Percentiles rank a stretch among this genome's conserved stretches.
Conservation (phyloP, 768 basidiomycete genomes). For the Serpula lacrymans region DNA sequence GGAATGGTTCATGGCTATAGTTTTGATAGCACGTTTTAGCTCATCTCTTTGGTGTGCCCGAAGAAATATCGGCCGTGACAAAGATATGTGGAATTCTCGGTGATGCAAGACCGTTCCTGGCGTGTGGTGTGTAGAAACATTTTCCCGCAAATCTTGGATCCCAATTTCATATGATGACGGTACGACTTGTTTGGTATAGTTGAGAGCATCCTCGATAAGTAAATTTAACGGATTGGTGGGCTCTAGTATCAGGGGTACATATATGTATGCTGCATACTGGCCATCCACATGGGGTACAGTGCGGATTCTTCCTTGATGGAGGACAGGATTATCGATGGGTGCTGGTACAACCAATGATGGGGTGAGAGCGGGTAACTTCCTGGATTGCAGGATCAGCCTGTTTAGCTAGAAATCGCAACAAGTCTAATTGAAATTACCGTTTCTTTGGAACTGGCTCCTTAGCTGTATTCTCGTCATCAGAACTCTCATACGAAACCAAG, state of each 20-base stretch:
- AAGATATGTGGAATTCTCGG: conserved; percentile 73
- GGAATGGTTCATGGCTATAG: conserved; percentile 41
- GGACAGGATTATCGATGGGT: conserved; percentile 69
- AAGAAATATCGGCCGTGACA: conserved; percentile 79
- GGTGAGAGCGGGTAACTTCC: conserved; percentile 63
- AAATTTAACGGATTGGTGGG: conserved; percentile 41
- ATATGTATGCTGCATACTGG: conserved; percentile 80
- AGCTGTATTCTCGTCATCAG: conserved; percentile 36
- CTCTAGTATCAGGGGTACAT: conserved; percentile 55
- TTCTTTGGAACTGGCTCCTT: conserved; percentile 33
- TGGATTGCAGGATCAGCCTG: conserved; percentile 19
- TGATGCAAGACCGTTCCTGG: conserved; percentile 9
- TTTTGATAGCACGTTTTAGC: conserved; percentile 59
- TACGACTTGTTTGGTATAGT: conserved; percentile 39
- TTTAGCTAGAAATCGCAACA: background rate
- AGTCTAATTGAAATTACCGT: conserved; percentile 27
- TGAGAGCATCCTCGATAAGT: conserved; percentile 43
- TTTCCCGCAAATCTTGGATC: conserved; percentile 10
- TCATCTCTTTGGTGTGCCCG: conserved; percentile 77
- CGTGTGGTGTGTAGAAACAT: conserved; percentile 7
- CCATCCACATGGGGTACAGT: conserved; percentile 80
- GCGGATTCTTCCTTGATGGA: conserved; percentile 83
- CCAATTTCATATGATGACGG: conserved; percentile 49
- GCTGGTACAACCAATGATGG: conserved; percentile 40
- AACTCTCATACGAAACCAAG: conserved; percentile 51